Conservation (phyloP, 2,329 filamentous ascomycete genomes). For the Hypoxylon sp. region DNA sequence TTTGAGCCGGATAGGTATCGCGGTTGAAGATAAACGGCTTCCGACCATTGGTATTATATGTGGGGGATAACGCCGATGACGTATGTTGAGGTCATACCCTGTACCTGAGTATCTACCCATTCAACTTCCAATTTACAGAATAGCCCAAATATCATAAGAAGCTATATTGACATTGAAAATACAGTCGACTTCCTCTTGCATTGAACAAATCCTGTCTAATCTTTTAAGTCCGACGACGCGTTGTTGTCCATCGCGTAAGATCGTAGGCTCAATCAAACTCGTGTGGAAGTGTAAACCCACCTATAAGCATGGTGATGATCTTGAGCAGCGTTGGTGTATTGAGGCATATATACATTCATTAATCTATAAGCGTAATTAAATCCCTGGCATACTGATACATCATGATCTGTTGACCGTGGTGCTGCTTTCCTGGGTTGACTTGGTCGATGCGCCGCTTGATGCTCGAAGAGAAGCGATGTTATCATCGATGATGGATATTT, state of each 20-base stretch:
- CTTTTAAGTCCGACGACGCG: background rate
- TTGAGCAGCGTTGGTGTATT: background rate
- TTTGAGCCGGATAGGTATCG: background rate
- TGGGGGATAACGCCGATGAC: slow-evolving; percentile 42
- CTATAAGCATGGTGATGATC: background rate
- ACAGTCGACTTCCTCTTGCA: background rate
- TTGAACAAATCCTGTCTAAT: background rate
- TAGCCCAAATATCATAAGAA: background rate
- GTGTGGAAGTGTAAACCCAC: background rate
- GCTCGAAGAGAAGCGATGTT: slow-evolving; percentile 69
- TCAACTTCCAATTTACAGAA: background rate
- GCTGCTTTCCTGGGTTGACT: slow-evolving; percentile 18
- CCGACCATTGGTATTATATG: slow-evolving; percentile 22
- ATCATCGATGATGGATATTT: slow-evolving; percentile 85
- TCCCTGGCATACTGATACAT: background rate
- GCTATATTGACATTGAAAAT: background rate
- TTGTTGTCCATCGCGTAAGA: background rate
- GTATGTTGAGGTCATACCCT: slow-evolving; percentile 47
- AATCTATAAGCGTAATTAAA: background rate
- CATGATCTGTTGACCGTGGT: slow-evolving; percentile 16
- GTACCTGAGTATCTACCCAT: slow-evolving; percentile 6
- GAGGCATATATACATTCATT: background rate
- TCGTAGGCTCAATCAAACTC: background rate
- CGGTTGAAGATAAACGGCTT: slow-evolving; percentile 10
- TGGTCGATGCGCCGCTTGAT: slow-evolving; percentile 25